Evolutionary conservation across 345 rosid species (phyloP).

Genomic region (Mercurialis annua): DNA sequence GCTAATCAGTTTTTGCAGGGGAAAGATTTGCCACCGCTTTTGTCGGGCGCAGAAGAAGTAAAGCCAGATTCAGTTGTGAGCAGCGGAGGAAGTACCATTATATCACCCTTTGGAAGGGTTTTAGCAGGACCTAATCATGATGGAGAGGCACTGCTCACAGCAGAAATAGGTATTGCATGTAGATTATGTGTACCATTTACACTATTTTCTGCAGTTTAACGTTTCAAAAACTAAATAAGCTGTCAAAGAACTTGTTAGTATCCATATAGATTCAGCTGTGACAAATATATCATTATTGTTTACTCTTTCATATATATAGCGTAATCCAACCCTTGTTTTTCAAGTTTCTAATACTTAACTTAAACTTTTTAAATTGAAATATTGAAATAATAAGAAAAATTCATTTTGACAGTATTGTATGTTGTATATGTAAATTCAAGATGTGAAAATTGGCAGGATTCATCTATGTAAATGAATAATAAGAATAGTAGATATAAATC

Average conservation of each 20-base stretch:
- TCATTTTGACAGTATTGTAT: too few relatives aligned
- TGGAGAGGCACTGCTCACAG: slow-evolving; percentile 78
- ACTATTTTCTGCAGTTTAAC: neutral
- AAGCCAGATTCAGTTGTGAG: slow-evolving; percentile 76
- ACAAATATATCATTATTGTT: too few relatives aligned
- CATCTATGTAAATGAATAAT: too few relatives aligned
- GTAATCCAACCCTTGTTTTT: too few relatives aligned
- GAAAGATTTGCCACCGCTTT: slow-evolving; percentile 88
- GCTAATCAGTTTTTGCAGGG: slow-evolving; percentile 88
- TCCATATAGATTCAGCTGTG: neutral
- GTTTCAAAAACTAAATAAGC: neutral
- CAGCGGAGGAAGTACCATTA: slow-evolving; percentile 84
- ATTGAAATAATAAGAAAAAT: too few relatives aligned
- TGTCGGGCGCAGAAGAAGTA: slow-evolving; percentile 59
- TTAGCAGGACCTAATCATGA: slow-evolving; percentile 89
- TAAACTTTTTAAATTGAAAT: too few relatives aligned
- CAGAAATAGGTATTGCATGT: slow-evolving; percentile 69
- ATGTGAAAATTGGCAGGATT: too few relatives aligned
- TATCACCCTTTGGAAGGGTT: slow-evolving; percentile 79
- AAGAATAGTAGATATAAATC: too few relatives aligned
- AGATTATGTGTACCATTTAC: neutral
- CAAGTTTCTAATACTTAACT: too few relatives aligned
- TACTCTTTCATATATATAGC: too few relatives aligned
- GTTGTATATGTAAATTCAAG: too few relatives aligned
- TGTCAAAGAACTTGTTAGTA: too few relatives aligned